phyloP scores from a whole-genome alignment of 345 rosid genomes.

The Eucalyptus curtisii region DNA sequence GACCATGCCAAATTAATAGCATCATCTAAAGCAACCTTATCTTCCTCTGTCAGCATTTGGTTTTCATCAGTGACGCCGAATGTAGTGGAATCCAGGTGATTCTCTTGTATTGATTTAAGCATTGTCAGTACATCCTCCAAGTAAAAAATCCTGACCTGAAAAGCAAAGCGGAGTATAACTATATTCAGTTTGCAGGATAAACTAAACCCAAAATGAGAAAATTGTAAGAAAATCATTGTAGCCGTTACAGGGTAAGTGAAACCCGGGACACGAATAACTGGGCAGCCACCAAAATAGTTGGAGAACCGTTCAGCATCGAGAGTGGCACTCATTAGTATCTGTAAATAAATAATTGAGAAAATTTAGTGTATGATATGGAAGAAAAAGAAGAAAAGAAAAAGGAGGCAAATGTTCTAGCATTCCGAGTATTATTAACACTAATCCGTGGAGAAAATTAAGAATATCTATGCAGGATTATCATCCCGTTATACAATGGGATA shows the following conservation, averaged over 20 bases:
- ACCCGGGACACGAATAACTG: constrained; percentile 78
- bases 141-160: constrained; percentile 61
- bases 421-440: background rate
- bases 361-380: background rate
- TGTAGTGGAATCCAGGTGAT: constrained; percentile 36
- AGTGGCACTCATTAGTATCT: constrained; percentile 98
- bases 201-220: background rate
- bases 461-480: background rate
- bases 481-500: background rate
- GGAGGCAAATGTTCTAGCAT: background rate
- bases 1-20: constrained; percentile 78
- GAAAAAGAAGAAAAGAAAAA: background rate
- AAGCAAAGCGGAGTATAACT: background rate
- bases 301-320: constrained; percentile 85
- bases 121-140: constrained; percentile 82
- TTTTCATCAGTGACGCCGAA: constrained; percentile 14
- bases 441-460: background rate
- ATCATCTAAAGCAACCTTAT: constrained; percentile 61
- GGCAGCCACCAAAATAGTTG: constrained; percentile 94
- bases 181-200: background rate
- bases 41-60: constrained; percentile 46
- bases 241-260: constrained; percentile 75
- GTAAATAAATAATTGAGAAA: background rate
- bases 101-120: constrained; percentile 42
- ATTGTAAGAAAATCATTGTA: background rate